Base-by-base conservation (phyloP, 2,329 filamentous ascomycete genomes). In the Colletotrichum noveboracense region DNA sequence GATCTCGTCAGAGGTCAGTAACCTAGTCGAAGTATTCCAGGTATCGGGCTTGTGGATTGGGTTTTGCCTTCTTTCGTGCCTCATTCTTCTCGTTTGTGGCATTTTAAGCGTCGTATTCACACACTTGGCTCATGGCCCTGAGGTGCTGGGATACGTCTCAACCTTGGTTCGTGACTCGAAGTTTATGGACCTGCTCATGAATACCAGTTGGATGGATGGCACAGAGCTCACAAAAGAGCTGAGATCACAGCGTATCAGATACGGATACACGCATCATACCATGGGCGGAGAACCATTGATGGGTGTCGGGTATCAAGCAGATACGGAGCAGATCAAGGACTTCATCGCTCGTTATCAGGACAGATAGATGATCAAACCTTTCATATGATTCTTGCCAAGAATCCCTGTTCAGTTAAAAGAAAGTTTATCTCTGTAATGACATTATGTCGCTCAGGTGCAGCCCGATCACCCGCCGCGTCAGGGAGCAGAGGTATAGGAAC, bases 201-300 rank as follows among this genome's bases (percentile, higher is more conserved):
- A 66, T 14, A 55, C 61, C 1, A 58, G 62, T 6, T 48, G 69
- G 48, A n/a, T 71, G 48, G 61, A 66, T 24, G 52, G 52, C 24
- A 14, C 32, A 0, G 32, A 69, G 32, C 30, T 69, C 14, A 28
- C 66, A 18, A 24, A 43, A 9, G 34, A 43, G 52, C 34, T 69
- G 18, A 38, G n/a, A 18, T 26, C 30, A 6, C 30, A 60, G 10
- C 24, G 66, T 16, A 24, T 69, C 10, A 32, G 52, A 30, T 43
- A 69, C 21, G 66, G 66, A 7, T 69, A 38, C 52, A 58, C 52
- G 12, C 55, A 38, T 16, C 52, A 60, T 18, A 43, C 38, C 0
- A 38, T 69, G 55, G 32, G 55, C 13, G 66, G 66, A n/a, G 48
- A 69, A 34, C 66, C 52, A 12, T 12, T 69, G 10, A 24, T 69